Conservation (phyloP, 1,139 yeast genomes). For the Hansenula lynferdii region DNA sequence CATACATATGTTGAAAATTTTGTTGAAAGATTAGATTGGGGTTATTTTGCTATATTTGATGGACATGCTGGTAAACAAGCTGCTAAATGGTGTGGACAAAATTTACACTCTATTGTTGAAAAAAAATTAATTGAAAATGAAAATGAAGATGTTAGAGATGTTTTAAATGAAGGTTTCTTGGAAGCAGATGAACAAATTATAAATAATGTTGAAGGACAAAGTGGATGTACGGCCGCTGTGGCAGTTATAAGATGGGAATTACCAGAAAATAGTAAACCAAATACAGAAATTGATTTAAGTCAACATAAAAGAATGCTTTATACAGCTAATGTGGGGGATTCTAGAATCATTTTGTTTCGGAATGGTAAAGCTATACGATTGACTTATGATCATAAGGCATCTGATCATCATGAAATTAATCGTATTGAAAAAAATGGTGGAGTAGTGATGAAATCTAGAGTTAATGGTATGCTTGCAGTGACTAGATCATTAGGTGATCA, state of each 20-base stretch:
- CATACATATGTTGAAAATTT: constrained; percentile 92
- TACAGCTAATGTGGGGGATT: constrained; percentile 95
- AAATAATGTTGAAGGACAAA: constrained; percentile 50
- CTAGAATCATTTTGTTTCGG: constrained; percentile 76
- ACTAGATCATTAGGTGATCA: constrained; percentile 94
- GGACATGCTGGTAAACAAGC: constrained; percentile 97
- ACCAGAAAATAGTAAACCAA: constrained; percentile 26
- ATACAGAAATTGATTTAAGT: constrained; percentile 17
- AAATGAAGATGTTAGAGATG: constrained; percentile 48
- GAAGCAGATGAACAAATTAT: constrained; percentile 71
- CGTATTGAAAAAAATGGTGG: constrained; percentile 83
- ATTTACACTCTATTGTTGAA: constrained; percentile 51
- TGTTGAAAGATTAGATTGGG: constrained; percentile 87
- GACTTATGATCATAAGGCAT: constrained; percentile 92
- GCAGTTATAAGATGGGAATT: constrained; percentile 88
- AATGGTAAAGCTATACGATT: constrained; percentile 70
- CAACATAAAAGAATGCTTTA: constrained; percentile 69
- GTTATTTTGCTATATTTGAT: constrained; percentile 93
- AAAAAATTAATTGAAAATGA: constrained; percentile 29
- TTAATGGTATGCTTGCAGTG: constrained; percentile 93
- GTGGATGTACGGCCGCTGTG: constrained; percentile 96
- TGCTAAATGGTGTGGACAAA: constrained; percentile 94
- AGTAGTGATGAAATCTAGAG: constrained; percentile 81
- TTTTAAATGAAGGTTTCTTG: constrained; percentile 56
- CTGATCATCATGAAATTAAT: constrained; percentile 71